phyloP scores from a whole-genome alignment of 495 filamentous ascomycete species.

The Neurospora sp. region DNA sequence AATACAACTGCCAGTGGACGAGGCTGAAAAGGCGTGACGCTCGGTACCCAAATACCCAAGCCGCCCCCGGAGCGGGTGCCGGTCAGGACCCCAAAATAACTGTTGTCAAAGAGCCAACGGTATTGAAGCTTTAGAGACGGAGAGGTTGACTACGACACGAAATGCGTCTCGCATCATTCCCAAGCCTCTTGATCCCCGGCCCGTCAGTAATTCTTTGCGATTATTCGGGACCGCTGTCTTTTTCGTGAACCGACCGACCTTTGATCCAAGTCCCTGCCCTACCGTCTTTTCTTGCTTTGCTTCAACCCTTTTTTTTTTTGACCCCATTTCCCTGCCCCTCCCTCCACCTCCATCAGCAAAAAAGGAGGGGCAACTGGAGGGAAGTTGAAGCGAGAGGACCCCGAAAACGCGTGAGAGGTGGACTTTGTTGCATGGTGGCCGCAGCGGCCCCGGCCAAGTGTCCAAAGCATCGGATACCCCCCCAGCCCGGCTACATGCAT shows the following conservation, averaged over 20 bases:
- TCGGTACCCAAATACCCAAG: background rate
- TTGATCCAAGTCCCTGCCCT: background rate
- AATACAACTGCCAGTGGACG: background rate
- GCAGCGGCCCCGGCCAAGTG: background rate
- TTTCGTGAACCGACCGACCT: background rate
- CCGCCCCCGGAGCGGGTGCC: background rate
- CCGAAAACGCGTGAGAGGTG: background rate
- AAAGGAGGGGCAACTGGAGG: background rate
- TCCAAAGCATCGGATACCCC: background rate
- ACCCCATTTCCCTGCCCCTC: background rate
- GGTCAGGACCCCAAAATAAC: background rate
- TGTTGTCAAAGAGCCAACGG: background rate
- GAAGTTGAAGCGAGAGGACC: background rate
- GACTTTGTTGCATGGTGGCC: background rate
- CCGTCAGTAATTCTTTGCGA: background rate
- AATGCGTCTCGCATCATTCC: background rate
- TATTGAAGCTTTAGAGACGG: background rate
- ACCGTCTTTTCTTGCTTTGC: background rate
- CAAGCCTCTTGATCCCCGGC: background rate
- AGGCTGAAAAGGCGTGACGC: background rate
- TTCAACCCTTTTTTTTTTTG: background rate
- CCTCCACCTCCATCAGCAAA: background rate
- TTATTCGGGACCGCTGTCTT: background rate
- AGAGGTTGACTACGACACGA: background rate
- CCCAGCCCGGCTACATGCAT: background rate